phyloP scores from a whole-genome alignment of 2,329 filamentous ascomycete species.

The Sporothrix dimorphospora region DNA sequence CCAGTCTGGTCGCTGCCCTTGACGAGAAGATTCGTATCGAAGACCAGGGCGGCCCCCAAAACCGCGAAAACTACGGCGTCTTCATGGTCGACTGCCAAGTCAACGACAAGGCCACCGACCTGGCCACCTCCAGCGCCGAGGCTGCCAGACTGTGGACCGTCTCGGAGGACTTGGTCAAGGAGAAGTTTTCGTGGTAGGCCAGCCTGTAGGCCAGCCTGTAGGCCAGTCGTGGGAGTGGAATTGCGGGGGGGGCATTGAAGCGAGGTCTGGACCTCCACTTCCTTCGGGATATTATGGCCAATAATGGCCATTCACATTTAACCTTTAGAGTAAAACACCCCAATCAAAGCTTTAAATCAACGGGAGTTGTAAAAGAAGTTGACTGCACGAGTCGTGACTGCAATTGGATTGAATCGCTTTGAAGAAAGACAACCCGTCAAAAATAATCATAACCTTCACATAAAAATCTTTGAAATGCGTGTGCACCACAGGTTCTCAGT shows the following conservation, averaged over 20 bases:
- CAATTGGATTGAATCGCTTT: no score
- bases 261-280: not conserved
- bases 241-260: not conserved
- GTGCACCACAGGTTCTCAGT: no score
- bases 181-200: constrained; percentile 40
- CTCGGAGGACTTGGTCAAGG: constrained; percentile 46
- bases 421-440: no score
- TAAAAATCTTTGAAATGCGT: no score
- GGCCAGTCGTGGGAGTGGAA: not conserved
- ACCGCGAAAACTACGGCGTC: constrained; percentile 28
- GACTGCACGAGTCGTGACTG: no score
- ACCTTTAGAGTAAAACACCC: no score
- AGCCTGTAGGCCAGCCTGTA: no score
- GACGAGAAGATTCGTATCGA: constrained; percentile 45
- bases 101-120: constrained; percentile 34
- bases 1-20: constrained; percentile 46
- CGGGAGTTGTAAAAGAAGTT: no score
- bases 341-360: no score
- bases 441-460: no score
- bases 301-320: no score
- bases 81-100: constrained; percentile 48
- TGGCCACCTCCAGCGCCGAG: constrained; percentile 29
- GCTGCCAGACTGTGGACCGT: constrained; percentile 48
- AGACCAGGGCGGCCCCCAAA: constrained; percentile 26
- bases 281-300: no score